Evolutionary conservation across 2,329 filamentous ascomycete genomes (phyloP).

Genomic region (Zymoseptoria passerinii): DNA sequence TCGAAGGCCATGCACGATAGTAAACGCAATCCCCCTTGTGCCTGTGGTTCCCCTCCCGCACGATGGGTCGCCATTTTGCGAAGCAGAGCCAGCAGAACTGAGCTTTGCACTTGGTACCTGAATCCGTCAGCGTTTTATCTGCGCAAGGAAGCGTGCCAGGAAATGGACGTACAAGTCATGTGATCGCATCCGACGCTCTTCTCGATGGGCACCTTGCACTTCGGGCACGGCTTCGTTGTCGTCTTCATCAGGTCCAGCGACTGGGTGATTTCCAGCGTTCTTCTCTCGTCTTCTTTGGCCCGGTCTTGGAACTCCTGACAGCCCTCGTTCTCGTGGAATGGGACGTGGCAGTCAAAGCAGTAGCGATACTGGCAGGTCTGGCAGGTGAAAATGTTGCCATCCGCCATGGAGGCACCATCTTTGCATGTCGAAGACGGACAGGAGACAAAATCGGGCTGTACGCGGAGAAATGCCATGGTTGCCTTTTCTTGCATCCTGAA

Average conservation of each 20-base stretch:
- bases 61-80: slow-evolving; percentile 1
- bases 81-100: slow-evolving; percentile 14
- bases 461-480: background rate
- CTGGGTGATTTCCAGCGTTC: background rate
- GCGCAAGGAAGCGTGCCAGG: too few species aligned
- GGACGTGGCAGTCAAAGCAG: slow-evolving; percentile 7
- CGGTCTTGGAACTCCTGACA: slow-evolving; percentile 5
- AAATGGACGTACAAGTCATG: too few species aligned
- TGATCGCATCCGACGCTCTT: slow-evolving; percentile 18
- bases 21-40: too few species aligned
- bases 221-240: background rate
- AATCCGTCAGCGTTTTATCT: too few species aligned
- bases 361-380: slow-evolving; percentile 3
- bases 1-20: too few species aligned
- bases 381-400: slow-evolving; percentile 9
- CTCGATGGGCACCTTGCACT: slow-evolving; percentile 13
- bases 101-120: slow-evolving; percentile 6
- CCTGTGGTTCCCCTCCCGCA: too few species aligned
- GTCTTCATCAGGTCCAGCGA: background rate
- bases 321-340: slow-evolving; percentile 7
- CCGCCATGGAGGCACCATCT: slow-evolving; percentile 1
- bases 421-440: slow-evolving; percentile 2
- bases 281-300: background rate
- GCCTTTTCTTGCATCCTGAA: slow-evolving; percentile 5
- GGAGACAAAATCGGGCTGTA: slow-evolving; percentile 2